Conservation (phyloP, 2,329 filamentous ascomycete genomes). For the Curvularia hawaiiensis region DNA sequence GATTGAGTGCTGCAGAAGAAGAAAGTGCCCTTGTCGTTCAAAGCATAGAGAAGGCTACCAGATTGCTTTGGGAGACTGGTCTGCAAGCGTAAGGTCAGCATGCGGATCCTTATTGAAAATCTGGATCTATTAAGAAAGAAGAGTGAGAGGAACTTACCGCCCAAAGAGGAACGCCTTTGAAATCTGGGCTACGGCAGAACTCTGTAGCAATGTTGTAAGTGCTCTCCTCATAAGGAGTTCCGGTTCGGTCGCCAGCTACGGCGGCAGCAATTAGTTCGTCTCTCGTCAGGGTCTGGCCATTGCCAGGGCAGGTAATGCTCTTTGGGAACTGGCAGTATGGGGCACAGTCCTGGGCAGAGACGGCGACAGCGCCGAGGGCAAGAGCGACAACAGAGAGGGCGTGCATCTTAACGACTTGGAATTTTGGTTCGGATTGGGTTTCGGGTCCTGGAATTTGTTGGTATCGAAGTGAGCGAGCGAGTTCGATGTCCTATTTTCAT, state of each 20-base stretch:
- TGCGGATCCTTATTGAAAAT: neutral
- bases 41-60: neutral
- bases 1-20: conserved; percentile 2
- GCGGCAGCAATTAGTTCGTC: neutral
- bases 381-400: conserved; percentile 9
- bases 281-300: neutral
- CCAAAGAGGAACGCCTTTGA: neutral
- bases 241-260: neutral
- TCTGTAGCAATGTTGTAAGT: neutral
- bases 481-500: neutral
- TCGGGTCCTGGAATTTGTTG: neutral
- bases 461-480: neutral
- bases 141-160: neutral
- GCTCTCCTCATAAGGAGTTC: neutral
- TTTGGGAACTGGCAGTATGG: neutral
- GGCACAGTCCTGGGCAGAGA: neutral
- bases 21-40: neutral
- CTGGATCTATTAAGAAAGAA: neutral
- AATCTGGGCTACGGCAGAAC: neutral
- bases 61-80: neutral
- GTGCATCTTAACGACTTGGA: conserved; percentile 5
- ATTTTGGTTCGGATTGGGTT: neutral
- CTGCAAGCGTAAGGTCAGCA: conserved; percentile 3
- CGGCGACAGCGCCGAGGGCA: conserved; percentile 7
- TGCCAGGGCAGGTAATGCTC: neutral